Base-by-base conservation (phyloP, 2,329 filamentous ascomycete genomes). In the Nigrograna mackinnonii region DNA sequence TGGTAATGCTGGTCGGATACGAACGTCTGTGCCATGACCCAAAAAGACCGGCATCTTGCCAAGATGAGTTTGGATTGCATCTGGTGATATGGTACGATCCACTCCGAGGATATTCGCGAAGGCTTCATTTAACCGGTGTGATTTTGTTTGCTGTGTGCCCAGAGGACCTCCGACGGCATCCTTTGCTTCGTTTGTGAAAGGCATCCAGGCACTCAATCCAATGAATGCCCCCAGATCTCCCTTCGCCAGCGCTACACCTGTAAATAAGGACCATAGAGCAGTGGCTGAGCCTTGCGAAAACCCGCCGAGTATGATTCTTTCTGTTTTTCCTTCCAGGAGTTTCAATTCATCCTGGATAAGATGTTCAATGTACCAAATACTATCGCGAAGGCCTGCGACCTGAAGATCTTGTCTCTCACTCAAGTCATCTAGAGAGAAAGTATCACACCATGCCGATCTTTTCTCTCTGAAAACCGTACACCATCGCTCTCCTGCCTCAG, bases 391-490 rank as follows among this genome's bases (percentile, higher is more conserved):
- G 0, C 76, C 76, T 0, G 58, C 50, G 0, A 59, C 54, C 48
- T 77, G 73, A 7, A 76, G 44, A 7, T 76, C 70, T 44, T 79
- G 73, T 13, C 60, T 52, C n/a, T 72, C 60, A 3, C 58, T 38
- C 21, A 74, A 68, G 47, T 76, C 62, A 11, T 60, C 49, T 3
- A 70, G 58, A 35, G 74, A 73, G 67, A 70, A 78, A 16, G 77
- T 65, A 52, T 80, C 76, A 51, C 78, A 80, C 77, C 75, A 79
- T 47, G 78, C 74, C 6, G 69, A 64, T 41, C 51, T 42, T 6
- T 55, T 46, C 19, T 64, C 55, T 36, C 54, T 52, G 24, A 49
- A 34, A 36, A 47, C 37, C 39, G 66, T 61, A 34, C 58, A 52
- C 37, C 58, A 30, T 39, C 59, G 55, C 24, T 55, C 17, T 9